Evolutionary conservation across 495 filamentous ascomycete species (phyloP).

Genomic region (Talaromyces borbonicus): DNA sequence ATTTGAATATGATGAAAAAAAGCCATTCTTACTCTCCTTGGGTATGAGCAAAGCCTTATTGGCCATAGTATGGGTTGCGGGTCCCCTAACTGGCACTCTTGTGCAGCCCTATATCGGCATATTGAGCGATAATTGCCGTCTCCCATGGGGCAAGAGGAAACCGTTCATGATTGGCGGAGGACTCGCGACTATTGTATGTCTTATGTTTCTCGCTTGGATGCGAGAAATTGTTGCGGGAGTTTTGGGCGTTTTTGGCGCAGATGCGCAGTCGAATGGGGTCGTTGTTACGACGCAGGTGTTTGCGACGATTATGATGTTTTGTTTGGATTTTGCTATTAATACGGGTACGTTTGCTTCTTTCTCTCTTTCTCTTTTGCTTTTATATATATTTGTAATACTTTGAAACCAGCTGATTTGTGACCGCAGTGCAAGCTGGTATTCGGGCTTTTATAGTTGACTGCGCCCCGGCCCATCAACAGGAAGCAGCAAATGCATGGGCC

Average conservation of each 20-base stretch:
- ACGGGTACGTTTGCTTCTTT: conserved; percentile 47
- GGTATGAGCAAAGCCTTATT: conserved; percentile 89
- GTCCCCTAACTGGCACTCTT: conserved; percentile 72
- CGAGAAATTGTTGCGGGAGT: conserved; percentile 65
- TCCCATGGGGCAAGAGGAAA: conserved; percentile 72
- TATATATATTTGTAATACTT: no score
- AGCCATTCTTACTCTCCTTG: conserved; percentile 62
- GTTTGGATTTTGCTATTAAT: conserved; percentile 86
- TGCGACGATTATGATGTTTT: conserved; percentile 74
- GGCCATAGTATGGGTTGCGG: conserved; percentile 89
- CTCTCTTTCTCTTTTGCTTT: no score
- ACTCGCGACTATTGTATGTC: conserved; percentile 57
- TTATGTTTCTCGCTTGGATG: conserved; percentile 75
- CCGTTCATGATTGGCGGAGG: conserved; percentile 81
- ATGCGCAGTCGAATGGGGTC: conserved; percentile 47
- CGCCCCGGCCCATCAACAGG: conserved; percentile 81
- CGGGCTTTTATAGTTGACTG: conserved; percentile 87
- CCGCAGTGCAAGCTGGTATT: conserved; percentile 72
- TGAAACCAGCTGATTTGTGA: conserved; percentile 5
- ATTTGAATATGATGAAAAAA: no score
- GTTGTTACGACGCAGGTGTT: conserved; percentile 53
- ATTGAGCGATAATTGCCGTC: conserved; percentile 75
- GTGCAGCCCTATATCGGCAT: conserved; percentile 95
- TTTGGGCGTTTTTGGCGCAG: conserved; percentile 60
- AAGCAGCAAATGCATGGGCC: conserved; percentile 81